Percentiles rank a stretch among this genome's conserved stretches.
phyloP scores from a whole-genome alignment of 306 rosid genomes.

The barrel medic (Medicago truncatula) region MtrunA17r5.0-ANR NC_053043.1:49931001-49931500 shows the following conservation, averaged over 20 bases:
- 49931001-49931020: constrained; percentile 70
- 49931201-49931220: constrained; percentile 3
- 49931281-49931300: not conserved
- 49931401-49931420: no score
- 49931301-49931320: no score
- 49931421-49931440: no score
- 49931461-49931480: no score
- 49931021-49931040: constrained; percentile 66
- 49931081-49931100: constrained; percentile 38
- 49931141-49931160: not conserved
- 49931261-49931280: not conserved
- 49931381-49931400: no score
- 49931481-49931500: no score
- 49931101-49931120: not conserved
- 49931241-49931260: not conserved
- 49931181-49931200: not conserved
- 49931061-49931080: constrained; percentile 60
- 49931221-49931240: not conserved
- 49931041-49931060: constrained; percentile 64
- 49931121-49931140: not conserved
- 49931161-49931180: not conserved
- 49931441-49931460: no score
- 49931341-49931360: no score
- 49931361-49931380: no score
- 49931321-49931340: no score